Conservation (phyloP, 768 basidiomycete genomes). For the Fibroporia radiculosa region DNA sequence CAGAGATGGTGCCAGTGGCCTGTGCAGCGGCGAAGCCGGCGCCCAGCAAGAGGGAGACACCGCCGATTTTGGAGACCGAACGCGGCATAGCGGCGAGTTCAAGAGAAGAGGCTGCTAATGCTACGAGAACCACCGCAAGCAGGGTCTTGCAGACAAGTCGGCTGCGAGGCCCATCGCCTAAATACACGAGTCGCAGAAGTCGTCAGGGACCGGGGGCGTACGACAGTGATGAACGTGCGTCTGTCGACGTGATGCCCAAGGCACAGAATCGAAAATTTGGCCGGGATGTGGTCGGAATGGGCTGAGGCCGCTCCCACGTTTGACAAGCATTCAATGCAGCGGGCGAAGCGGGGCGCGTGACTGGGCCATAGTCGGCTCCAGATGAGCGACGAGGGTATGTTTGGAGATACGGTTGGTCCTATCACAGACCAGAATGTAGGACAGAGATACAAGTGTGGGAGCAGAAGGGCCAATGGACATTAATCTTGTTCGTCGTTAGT, state of each 20-base stretch:
- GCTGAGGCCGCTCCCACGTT: too few relatives aligned
- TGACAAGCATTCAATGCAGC: too few relatives aligned
- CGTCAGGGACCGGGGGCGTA: not conserved
- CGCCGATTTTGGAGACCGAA: constrained; percentile 4
- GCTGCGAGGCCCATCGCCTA: not conserved
- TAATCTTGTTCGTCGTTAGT: too few relatives aligned
- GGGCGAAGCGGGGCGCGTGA: too few relatives aligned
- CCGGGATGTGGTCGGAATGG: too few relatives aligned
- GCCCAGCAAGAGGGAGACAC: constrained; percentile 7
- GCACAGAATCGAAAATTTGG: constrained; percentile 1
- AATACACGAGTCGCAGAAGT: too few relatives aligned
- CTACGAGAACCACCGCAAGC: constrained; percentile 1
- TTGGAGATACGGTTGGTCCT: too few relatives aligned
- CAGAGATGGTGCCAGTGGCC: constrained; percentile 1
- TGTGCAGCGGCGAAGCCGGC: not conserved
- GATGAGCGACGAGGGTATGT: too few relatives aligned
- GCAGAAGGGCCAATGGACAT: too few relatives aligned
- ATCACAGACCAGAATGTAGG: too few relatives aligned
- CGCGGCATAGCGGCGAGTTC: not conserved
- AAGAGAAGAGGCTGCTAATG: not conserved
- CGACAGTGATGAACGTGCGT: not conserved
- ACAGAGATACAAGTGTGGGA: too few relatives aligned
- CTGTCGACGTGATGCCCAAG: not conserved
- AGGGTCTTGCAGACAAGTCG: not conserved
- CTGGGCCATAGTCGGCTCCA: too few relatives aligned